Evolutionary conservation across 2,329 filamentous ascomycete species (phyloP), one percentile per base, ranked within the genome.

Genomic region (Ascochyta fabae): DNA sequence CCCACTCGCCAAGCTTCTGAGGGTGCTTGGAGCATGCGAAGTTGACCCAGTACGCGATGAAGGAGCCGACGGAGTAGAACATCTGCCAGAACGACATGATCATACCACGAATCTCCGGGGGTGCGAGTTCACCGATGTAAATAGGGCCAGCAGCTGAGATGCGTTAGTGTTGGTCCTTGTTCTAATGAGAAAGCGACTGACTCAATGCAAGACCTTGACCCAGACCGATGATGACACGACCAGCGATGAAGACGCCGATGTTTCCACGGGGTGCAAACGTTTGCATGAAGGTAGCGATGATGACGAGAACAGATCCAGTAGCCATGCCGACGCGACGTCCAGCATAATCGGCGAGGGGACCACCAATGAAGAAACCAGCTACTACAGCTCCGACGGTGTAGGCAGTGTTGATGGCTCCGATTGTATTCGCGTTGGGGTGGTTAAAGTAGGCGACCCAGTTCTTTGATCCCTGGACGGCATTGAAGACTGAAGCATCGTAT

Each of bases 401-500:
- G 12, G 86, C 82, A 2, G 88, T 90, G 66, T 89, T 90, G 68
- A 90, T 78, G 1, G 81, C 78, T 39, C 83, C 84, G 47, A 84
- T 81, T 22, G 77, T 77, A 50, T 82, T 76, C 0, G 75, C 62
- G 50, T 72, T 66, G 5, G 77, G 77, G n/a, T 75, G 68, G 63
- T 87, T 78, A 73, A 89, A 89, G 77, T 83, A 90, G 16, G 77
- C 77, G 12, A 86, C 76, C 88, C 88, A 91, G 70, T 90, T 83
- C 13, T 84, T 73, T 1, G 86, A 89, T 29, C 84, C 86, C 73
- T 89, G 88, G 6, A 89, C 83, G 5, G 87, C 86, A 72, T 91
- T 91, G 80, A 87, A 91, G 42, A 89, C 87, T 34, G 86, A 88
- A 1, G 88, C 87, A 80, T 90, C 88, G 70, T 90, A 90, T 53